phyloP scores from a whole-genome alignment of 2,329 filamentous ascomycete species.

The Lecanicillium sp. region DNA sequence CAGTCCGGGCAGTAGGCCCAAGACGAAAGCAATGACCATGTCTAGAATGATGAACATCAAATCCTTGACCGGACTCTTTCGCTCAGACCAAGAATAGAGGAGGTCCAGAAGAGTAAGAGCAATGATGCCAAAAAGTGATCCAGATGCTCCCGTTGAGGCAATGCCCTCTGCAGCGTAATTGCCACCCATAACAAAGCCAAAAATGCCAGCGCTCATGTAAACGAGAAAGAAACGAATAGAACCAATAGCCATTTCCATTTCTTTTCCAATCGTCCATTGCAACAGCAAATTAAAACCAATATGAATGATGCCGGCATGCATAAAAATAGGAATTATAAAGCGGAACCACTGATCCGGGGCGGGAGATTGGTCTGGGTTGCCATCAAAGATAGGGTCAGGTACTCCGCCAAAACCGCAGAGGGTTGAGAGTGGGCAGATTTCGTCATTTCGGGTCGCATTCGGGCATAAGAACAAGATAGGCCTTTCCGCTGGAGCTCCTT shows the following conservation, averaged over 20 bases:
- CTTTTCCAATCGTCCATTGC: conserved; percentile 79
- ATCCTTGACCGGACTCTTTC: conserved; percentile 68
- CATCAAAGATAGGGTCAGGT: conserved; percentile 55
- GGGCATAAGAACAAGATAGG: conserved; percentile 69
- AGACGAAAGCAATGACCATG: conserved; percentile 80
- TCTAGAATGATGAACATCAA: conserved; percentile 82
- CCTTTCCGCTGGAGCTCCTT: conserved; percentile 32
- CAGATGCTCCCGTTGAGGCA: conserved; percentile 82
- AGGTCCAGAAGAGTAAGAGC: conserved; percentile 83
- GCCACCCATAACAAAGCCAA: conserved; percentile 89
- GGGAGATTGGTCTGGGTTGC: conserved; percentile 38
- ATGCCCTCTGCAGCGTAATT: conserved; percentile 82
- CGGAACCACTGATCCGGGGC: conserved; percentile 92
- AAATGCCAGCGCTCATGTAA: conserved; percentile 86
- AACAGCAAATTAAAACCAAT: conserved; percentile 93
- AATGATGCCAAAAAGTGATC: conserved; percentile 83
- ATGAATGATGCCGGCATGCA: conserved; percentile 89
- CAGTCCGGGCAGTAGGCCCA: conserved; percentile 82
- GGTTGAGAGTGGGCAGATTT: conserved; percentile 63
- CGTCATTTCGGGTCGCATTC: conserved; percentile 56
- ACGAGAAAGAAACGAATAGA: conserved; percentile 81
- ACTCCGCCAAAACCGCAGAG: conserved; percentile 77
- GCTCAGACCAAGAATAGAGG: conserved; percentile 84
- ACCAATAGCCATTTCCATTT: conserved; percentile 89
- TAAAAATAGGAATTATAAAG: conserved; percentile 91